phyloP scores from a whole-genome alignment of 495 filamentous ascomycete genomes.

The Neurospora tetrasperma region DNA sequence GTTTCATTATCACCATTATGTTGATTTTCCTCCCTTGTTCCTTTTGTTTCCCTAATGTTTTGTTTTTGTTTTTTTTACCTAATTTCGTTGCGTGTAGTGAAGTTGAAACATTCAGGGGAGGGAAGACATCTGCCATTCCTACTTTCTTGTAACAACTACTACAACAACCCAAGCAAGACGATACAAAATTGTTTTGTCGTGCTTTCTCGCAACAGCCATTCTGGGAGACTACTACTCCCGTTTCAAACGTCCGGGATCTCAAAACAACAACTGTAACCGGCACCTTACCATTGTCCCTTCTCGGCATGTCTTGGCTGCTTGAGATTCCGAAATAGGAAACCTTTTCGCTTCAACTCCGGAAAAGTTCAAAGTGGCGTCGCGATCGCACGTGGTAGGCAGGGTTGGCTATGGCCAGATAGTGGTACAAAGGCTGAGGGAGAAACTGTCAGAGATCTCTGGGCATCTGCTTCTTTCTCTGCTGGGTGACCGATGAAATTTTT shows the following conservation, averaged over 20 bases:
- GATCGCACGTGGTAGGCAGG: background rate
- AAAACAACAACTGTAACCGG: background rate
- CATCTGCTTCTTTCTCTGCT: background rate
- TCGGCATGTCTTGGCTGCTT: background rate
- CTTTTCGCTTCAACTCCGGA: background rate
- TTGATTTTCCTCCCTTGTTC: background rate
- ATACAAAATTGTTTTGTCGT: background rate
- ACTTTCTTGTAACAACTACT: background rate
- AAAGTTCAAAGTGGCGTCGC: background rate
- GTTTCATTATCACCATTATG: background rate
- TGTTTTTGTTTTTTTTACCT: background rate
- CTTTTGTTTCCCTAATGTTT: background rate
- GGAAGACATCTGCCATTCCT: background rate
- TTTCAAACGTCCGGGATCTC: background rate
- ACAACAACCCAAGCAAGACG: background rate
- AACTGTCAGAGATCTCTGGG: background rate
- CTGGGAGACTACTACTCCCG: background rate
- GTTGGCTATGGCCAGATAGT: background rate
- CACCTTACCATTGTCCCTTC: background rate
- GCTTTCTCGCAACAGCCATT: background rate
- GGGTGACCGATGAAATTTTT: background rate
- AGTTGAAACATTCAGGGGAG: background rate
- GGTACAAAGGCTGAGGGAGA: background rate
- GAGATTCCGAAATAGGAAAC: background rate
- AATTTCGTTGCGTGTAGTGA: background rate